Evolutionary conservation across 1,284 basidiomycete species (phyloP), one percentile per base, ranked within the genome.

Genomic region (Gomphus sp.): DNA sequence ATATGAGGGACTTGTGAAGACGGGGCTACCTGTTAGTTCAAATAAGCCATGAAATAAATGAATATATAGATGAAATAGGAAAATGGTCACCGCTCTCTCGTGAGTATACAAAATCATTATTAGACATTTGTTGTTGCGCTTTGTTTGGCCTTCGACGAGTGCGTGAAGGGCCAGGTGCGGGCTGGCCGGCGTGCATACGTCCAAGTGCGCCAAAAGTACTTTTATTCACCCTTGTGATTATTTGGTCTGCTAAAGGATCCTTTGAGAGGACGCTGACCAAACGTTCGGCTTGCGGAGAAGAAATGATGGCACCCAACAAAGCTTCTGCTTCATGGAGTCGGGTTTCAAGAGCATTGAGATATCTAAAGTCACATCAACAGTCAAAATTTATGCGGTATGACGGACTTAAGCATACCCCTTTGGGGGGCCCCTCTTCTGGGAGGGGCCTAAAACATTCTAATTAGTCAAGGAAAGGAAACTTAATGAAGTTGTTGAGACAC

Each of bases 291-390:
- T 72, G 64, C 5, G 71, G 67, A 36, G 69, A 71, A 25, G 67
- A 63, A 36, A 73, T 61, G 11, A 72, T 63, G 58, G 66, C 60
- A 31, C 71, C 72, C 9, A 74, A 62, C 14, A 74, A 62, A 9
- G 71, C 70, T 63, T 74, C 72, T 66, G 73, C 69, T 39, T 72
- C 67, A 62, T 74, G 72, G 44, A 74, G 64, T 34, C 71, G 66
- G 22, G 68, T 68, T 64, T 74, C 73, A 61, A 74, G 69, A 18
- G 70, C 71, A 61, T 71, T 69, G 55, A 74, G 71, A 63, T 74
- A 73, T n/a, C 72, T 55, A 28, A 31, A 12, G 16, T 16, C 34
- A 43, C 39, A 33, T 31, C 12, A 6, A 39, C 14, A 53, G 25
- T 11, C 10, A 14, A 51, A n/a, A n/a, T 53, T 11, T 4, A 16